Evolutionary conservation across 2,329 filamentous ascomycete genomes (phyloP), one percentile per base, ranked within the genome.

Genomic region (Ceratocystis diversiconidia): DNA sequence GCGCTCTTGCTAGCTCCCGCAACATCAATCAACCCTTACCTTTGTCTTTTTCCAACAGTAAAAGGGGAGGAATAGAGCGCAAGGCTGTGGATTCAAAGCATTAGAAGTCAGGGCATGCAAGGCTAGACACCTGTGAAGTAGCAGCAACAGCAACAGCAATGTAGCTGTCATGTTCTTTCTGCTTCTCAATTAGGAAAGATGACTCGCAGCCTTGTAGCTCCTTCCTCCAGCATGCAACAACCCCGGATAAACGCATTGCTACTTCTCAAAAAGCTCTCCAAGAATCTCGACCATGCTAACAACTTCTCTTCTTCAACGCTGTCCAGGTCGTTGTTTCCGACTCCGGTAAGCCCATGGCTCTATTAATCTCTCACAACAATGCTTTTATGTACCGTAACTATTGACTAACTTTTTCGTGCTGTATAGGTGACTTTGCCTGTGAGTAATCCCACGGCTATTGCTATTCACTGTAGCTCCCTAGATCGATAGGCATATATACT

Each of bases 241-340:
- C 12, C 5, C 5, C 59, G 30, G 32, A 19, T 55, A 62, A 12
- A 43, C 32, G 10, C 3, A 41, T 12, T 41, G 36, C 36, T 41
- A 41, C 36, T 41, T 41, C 36, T 4, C 3, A 41, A 41, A 41
- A 41, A 10, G 36, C 36, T 12, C 36, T 1, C 36, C 3, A 41
- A 41, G 36, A 41, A 41, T 41, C 10, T 41, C 36, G 36, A 4
- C 36, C 10, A 41, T 41, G 41, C 17, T 50, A 61, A 48, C 65
- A 48, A 15, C 28, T 46, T 19, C 30, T 52, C 17, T 22, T 41
- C n/a, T 64, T 68, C 59, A n/a, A 50, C 46, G 46, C 43, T 43
- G 71, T 75, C n/a, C 36, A 94, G 90, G 88, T 90, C 70, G 94
- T 97, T 75, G 94, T 97, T 78, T 92, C 89, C 78, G 94, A 97